Evolutionary conservation across 805 yeast species (phyloP).

Genomic region (Starmerella sirachaensis): DNA sequence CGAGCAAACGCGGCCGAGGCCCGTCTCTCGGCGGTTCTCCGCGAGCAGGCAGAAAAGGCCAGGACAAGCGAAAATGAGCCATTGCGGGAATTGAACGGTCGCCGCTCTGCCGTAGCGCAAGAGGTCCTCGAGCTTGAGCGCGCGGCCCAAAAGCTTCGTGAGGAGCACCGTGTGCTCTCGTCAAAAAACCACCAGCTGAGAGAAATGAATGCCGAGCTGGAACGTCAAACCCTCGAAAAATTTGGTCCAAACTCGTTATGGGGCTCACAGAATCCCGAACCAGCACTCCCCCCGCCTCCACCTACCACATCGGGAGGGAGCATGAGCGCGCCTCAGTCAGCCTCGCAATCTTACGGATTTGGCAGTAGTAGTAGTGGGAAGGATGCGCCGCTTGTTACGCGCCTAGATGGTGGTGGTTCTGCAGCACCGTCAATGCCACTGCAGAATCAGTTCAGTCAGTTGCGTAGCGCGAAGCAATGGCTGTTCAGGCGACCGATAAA

Average conservation of each 20-base stretch:
- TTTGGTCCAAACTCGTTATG: slow-evolving; percentile 21
- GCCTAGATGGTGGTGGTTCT: slow-evolving; percentile 6
- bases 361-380: neutral
- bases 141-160: slow-evolving; percentile 23
- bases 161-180: slow-evolving; percentile 27
- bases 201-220: slow-evolving; percentile 31
- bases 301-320: neutral
- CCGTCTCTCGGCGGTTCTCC: neutral
- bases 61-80: slow-evolving; percentile 24
- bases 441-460: slow-evolving; percentile 9
- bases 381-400: slow-evolving; percentile 12
- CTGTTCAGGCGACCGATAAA: slow-evolving; percentile 13
- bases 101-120: slow-evolving; percentile 19
- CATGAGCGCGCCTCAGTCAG: neutral
- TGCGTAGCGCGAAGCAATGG: slow-evolving; percentile 17
- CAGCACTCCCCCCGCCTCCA: neutral
- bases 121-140: slow-evolving; percentile 25
- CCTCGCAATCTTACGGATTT: neutral
- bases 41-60: too few relatives aligned
- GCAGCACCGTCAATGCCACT: neutral
- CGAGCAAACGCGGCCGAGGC: slow-evolving; percentile 5
- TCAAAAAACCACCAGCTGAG: slow-evolving; percentile 29
- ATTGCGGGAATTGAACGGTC: slow-evolving; percentile 1
- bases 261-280: slow-evolving; percentile 15
- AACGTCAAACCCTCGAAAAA: slow-evolving; percentile 28